phyloP scores from a whole-genome alignment of 2,329 filamentous ascomycete genomes.

The Fusarium albosuccineum region DNA sequence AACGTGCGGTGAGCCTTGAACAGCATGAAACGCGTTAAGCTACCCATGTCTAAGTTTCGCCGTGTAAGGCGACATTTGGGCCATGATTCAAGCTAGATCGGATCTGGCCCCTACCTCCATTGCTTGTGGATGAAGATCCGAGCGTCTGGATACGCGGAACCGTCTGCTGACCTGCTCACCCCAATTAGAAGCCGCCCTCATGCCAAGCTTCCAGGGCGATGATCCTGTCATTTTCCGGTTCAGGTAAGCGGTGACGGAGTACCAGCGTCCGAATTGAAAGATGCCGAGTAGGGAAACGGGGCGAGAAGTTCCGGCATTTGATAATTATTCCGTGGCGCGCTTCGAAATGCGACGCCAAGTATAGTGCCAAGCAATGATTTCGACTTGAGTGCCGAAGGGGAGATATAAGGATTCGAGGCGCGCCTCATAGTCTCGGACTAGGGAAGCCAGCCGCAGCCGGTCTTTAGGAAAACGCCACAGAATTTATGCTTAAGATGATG shows the following conservation, averaged over 20 bases:
- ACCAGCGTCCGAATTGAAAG: neutral
- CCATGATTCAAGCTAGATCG: neutral
- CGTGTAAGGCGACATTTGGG: neutral
- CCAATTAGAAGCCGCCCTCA: neutral
- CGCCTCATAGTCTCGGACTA: neutral
- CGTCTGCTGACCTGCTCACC: neutral
- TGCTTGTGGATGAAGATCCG: constrained; percentile 1
- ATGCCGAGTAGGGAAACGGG: neutral
- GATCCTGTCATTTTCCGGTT: neutral
- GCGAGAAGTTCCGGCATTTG: neutral
- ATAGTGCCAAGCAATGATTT: neutral
- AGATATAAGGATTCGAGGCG: neutral
- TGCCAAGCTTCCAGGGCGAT: neutral
- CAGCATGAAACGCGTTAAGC: no score
- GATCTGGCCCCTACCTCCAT: neutral
- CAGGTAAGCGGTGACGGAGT: constrained; percentile 2
- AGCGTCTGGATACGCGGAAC: neutral
- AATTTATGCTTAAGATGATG: constrained; percentile 17
- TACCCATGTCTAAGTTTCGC: neutral
- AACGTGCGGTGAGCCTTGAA: neutral
- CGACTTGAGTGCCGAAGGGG: neutral
- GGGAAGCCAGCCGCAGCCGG: neutral
- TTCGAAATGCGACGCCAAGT: neutral
- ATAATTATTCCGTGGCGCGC: constrained; percentile 8
- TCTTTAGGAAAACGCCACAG: neutral